Conservation (phyloP, 805 yeast species). For the Trichomonascus vanleenenianus region DNA sequence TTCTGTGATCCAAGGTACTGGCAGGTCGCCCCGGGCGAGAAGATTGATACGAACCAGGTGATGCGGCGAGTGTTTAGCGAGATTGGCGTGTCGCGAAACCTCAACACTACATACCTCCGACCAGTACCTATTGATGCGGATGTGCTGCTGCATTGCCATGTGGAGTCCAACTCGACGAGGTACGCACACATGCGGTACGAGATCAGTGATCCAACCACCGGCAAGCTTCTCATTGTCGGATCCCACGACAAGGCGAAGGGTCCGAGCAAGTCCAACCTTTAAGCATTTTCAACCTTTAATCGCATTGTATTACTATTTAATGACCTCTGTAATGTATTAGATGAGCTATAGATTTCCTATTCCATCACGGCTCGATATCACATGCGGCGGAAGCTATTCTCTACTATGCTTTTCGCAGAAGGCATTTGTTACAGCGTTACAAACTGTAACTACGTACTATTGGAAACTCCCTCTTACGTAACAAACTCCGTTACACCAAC, state of each 20-base stretch:
- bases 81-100: conserved; percentile 23
- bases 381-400: too few relatives aligned
- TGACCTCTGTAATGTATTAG: background rate
- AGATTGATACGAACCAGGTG: conserved; percentile 14
- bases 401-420: too few relatives aligned
- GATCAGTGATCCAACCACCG: conserved; percentile 17
- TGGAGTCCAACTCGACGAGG: conserved; percentile 23
- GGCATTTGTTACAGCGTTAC: too few relatives aligned
- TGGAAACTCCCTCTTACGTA: too few relatives aligned
- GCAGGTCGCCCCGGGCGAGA: conserved; percentile 10
- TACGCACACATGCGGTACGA: conserved; percentile 17
- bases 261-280: background rate
- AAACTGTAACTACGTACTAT: too few relatives aligned
- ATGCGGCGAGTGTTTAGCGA: conserved; percentile 7
- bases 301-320: background rate
- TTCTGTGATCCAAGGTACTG: conserved; percentile 22
- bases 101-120: conserved; percentile 23
- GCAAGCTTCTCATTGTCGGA: conserved; percentile 17
- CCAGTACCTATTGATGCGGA: conserved; percentile 23
- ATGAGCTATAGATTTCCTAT: background rate
- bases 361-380: too few relatives aligned
- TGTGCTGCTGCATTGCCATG: conserved; percentile 16
- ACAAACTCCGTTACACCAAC: too few relatives aligned
- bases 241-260: conserved; percentile 27
- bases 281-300: background rate